Conservation (phyloP, 2,329 filamentous ascomycete species). For the Thyridium curvatum region DNA sequence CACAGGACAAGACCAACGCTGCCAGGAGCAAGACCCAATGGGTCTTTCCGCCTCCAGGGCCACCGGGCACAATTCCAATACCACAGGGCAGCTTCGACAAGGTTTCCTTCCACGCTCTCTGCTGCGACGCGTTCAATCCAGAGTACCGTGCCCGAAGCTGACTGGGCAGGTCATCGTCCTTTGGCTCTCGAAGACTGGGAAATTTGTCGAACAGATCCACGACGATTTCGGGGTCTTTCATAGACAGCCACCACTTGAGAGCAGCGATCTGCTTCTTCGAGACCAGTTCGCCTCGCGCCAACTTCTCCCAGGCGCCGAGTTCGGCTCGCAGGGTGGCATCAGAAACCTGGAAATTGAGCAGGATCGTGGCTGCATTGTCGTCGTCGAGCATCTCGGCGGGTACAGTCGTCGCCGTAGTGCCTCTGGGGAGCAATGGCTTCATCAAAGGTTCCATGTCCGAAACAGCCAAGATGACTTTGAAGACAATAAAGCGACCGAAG, state of each 20-base stretch:
- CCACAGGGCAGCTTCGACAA: conserved; percentile 32
- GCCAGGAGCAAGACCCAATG: conserved; percentile 37
- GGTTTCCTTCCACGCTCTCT: conserved; percentile 25
- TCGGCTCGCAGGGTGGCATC: conserved; percentile 12
- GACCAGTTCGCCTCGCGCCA: neutral
- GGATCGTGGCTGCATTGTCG: conserved; percentile 5
- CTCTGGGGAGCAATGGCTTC: conserved; percentile 4
- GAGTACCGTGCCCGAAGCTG: conserved; percentile 15
- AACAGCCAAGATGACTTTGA: conserved; percentile 7
- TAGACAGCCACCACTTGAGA: conserved; percentile 13
- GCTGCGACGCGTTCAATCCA: conserved; percentile 31
- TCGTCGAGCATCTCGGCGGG: neutral
- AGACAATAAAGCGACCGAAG: conserved; percentile 7
- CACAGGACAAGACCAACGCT: conserved; percentile 24
- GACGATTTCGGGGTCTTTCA: conserved; percentile 8
- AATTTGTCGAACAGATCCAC: conserved; percentile 13
- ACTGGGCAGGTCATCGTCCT: conserved; percentile 5
- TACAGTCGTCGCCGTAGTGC: too few species aligned
- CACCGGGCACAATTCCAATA: conserved; percentile 36
- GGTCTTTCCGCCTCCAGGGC: conserved; percentile 40
- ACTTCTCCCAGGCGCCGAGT: conserved; percentile 7
- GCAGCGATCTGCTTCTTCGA: conserved; percentile 10
- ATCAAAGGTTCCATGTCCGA: neutral
- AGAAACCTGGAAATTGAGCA: conserved; percentile 8
- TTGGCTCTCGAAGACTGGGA: conserved; percentile 13